Evolutionary conservation across 2,329 filamentous ascomycete species (phyloP).

Genomic region (Seiridium unicorne): DNA sequence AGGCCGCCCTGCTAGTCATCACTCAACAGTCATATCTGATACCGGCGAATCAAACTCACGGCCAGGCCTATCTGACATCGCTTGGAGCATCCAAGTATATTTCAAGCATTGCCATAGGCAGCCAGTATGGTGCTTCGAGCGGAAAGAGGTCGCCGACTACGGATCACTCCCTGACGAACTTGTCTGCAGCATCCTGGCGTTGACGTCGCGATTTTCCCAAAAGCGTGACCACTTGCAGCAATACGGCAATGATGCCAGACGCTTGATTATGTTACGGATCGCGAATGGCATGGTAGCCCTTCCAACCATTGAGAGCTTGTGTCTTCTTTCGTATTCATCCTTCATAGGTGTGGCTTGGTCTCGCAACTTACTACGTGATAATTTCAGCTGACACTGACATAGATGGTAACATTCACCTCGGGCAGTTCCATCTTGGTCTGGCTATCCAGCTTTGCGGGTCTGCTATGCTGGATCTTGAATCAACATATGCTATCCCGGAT

Average conservation of each 20-base stretch:
- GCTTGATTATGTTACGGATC: constrained; percentile 45
- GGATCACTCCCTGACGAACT: constrained; percentile 36
- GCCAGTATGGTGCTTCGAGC: constrained; percentile 44
- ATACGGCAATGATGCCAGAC: constrained; percentile 32
- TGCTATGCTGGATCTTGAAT: constrained; percentile 44
- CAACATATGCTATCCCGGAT: constrained; percentile 34
- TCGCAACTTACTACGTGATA: neutral
- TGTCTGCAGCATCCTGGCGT: constrained; percentile 37
- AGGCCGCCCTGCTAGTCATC: constrained; percentile 19
- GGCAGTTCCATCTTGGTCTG: constrained; percentile 49
- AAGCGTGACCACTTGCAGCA: neutral
- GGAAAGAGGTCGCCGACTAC: constrained; percentile 36
- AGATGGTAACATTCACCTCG: constrained; percentile 48
- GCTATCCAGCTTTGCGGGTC: constrained; percentile 49
- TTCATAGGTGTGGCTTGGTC: constrained; percentile 39
- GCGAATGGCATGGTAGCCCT: constrained; percentile 49
- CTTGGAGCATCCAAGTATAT: constrained; percentile 34
- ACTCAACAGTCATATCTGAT: constrained; percentile 24
- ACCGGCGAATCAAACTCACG: constrained; percentile 24
- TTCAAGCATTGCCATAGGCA: constrained; percentile 43
- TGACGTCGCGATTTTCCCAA: constrained; percentile 38
- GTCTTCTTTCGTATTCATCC: constrained; percentile 46
- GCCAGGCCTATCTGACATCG: constrained; percentile 30
- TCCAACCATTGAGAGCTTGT: constrained; percentile 48
- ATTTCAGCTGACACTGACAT: constrained; percentile 6